Percentiles rank a stretch among this genome's conserved stretches.
Evolutionary conservation across 306 rosid genomes (phyloP).

Genomic region (Vigna nakashimae): DNA sequence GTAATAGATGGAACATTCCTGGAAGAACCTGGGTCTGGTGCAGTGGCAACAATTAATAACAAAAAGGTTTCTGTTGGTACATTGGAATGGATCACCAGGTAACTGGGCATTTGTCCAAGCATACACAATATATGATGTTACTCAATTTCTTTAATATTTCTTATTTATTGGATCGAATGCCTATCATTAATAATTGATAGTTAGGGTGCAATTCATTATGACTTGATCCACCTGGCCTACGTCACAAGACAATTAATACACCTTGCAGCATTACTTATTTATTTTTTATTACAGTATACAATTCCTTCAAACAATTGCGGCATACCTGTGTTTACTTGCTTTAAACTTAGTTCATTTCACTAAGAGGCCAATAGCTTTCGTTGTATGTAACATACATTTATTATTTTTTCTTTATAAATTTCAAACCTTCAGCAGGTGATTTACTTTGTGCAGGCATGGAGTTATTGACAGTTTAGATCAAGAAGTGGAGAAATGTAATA

Average conservation of each 20-base stretch:
- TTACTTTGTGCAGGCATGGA: constrained; percentile 71
- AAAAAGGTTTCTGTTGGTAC: constrained; percentile 88
- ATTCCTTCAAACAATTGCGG: constrained; percentile 10
- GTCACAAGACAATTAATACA: too few species aligned
- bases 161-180: neutral
- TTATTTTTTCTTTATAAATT: neutral
- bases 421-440: constrained; percentile 26
- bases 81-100: constrained; percentile 92
- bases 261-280: too few species aligned
- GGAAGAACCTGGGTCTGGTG: constrained; percentile 99
- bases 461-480: constrained; percentile 53
- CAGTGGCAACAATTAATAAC: constrained; percentile 75
- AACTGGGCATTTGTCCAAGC: constrained; percentile 22
- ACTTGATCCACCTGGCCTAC: too few species aligned
- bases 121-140: constrained; percentile 21
- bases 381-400: constrained; percentile 15
- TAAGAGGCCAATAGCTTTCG: constrained; percentile 6
- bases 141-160: constrained; percentile 29
- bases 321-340: constrained; percentile 18
- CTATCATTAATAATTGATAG: too few species aligned
- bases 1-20: constrained; percentile 83
- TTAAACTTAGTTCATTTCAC: constrained; percentile 31
- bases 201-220: too few species aligned
- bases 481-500: constrained; percentile 59
- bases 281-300: neutral